A percentile compares a stretch with the other conserved stretches of the same genome.
Evolutionary conservation across 257 asterid genomes (phyloP).

Genomic region (Scutellaria barbata): DNA sequence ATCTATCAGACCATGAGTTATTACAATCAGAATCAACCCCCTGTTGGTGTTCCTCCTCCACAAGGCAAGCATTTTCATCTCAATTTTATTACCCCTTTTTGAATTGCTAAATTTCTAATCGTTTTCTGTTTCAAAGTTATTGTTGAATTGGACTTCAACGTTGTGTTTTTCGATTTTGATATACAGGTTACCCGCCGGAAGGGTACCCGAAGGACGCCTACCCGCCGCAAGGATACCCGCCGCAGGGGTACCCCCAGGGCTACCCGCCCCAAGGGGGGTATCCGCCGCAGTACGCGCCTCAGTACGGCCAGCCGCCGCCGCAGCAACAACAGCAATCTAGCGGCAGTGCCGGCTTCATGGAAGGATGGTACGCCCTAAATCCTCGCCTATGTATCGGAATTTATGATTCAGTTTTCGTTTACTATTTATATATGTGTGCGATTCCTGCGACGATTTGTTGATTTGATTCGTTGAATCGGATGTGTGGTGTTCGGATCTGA

Average conservation of each 20-base stretch:
- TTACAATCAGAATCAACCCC: slow-evolving; percentile 68
- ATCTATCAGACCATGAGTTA: slow-evolving; percentile 57
- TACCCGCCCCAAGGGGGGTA: slow-evolving; percentile 62
- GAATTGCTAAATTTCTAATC: neutral
- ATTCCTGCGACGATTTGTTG: neutral
- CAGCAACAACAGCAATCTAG: slow-evolving; percentile 56
- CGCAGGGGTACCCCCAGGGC: slow-evolving; percentile 61
- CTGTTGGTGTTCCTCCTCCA: slow-evolving; percentile 78
- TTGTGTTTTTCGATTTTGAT: neutral
- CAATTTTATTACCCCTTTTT: neutral
- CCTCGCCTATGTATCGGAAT: neutral
- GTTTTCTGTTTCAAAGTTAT: neutral
- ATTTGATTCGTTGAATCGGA: slow-evolving; percentile 19
- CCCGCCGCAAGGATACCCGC: slow-evolving; percentile 74
- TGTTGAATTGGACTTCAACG: neutral
- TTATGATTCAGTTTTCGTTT: neutral
- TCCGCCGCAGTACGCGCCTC: slow-evolving; percentile 72
- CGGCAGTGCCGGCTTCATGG: slow-evolving; percentile 48
- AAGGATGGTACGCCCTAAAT: slow-evolving; percentile 63
- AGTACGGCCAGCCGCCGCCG: slow-evolving; percentile 59
- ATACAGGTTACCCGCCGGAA: slow-evolving; percentile 70
- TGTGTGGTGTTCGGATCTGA: slow-evolving; percentile 33
- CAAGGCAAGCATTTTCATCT: slow-evolving; percentile 48
- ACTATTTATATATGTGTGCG: neutral
- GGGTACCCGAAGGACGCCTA: slow-evolving; percentile 77